These are phyloP conservation scores for Beauveria medogensis DNA, from an alignment of 2,329 filamentous ascomycete genomes.

Conservation along the genomic window DNA sequence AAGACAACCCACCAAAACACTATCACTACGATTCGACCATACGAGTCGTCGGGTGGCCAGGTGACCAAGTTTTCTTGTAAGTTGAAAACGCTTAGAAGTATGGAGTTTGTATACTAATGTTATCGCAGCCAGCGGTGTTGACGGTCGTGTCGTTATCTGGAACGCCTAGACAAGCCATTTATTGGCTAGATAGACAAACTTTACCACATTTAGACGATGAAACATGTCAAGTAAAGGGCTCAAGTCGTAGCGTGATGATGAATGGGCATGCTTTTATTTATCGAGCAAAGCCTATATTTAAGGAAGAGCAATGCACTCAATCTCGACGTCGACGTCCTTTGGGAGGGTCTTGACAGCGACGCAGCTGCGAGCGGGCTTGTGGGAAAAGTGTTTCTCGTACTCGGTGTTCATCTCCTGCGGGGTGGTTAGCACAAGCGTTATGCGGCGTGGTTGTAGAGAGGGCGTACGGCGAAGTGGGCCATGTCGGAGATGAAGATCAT, in stretches of 20 bases:
- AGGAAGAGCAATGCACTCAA: slow-evolving; percentile 75
- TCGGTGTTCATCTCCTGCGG: slow-evolving; percentile 70
- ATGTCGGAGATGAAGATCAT: slow-evolving; percentile 90
- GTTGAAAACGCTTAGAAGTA: slow-evolving; percentile 25
- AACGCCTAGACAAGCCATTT: slow-evolving; percentile 38
- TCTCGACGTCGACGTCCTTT: slow-evolving; percentile 80
- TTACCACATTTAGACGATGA: background rate
- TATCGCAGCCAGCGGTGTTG: slow-evolving; percentile 64
- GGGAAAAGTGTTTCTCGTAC: slow-evolving; percentile 74
- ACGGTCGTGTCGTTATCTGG: slow-evolving; percentile 78
- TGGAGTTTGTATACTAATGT: slow-evolving; percentile 17
- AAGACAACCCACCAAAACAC: slow-evolving; percentile 97
- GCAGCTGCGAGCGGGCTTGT: slow-evolving; percentile 83
- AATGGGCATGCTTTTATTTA: slow-evolving; percentile 2
- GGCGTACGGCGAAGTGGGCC: slow-evolving; percentile 64
- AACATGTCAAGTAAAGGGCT: background rate
- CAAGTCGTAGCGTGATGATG: background rate
- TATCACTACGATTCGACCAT: slow-evolving; percentile 74
- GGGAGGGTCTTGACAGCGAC: slow-evolving; percentile 85
- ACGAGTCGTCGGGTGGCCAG: slow-evolving; percentile 54
- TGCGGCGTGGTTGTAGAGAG: background rate
- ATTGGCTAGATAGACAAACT: background rate
- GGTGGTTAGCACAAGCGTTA: background rate
- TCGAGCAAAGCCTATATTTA: slow-evolving; percentile 23
- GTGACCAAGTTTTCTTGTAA: slow-evolving; percentile 83